Evolutionary conservation across 345 rosid genomes (phyloP), one percentile per base, ranked within the genome.

Genomic region (Arabis hirsuta): DNA sequence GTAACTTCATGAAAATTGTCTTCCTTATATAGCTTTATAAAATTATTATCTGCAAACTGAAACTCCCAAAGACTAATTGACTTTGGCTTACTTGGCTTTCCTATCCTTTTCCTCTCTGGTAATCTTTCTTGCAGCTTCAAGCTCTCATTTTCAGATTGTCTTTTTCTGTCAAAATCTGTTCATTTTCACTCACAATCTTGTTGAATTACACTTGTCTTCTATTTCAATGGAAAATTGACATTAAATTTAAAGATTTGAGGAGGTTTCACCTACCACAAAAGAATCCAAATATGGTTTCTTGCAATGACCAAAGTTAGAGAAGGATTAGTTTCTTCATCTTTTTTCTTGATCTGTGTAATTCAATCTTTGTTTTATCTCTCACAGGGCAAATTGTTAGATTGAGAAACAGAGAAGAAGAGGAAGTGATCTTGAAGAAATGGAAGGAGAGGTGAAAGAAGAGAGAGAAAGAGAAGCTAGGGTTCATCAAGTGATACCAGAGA

Each of bases 41-140:
- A 31, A 46, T 11, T 9, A 48, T 22, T 2, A 22, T 65, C 58
- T 36, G 24, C 24, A 7, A 65, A 57, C 65, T n/a, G 13, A 38
- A 70, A 47, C 57, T 36, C 29, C 13, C 32, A 29, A 58, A 48
- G 51, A 59, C 67, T 59, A 59, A 51, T 59, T 66, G 56, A 56
- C 48, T 58, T 39, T 34, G 14, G 51, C 75, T 61, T 29, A 70
- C 75, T 71, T 50, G 66, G 53, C 76, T 71, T 11, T 38, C 62
- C 12, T 38, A 12, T 53, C 46, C 14, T 26, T 36, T 16, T 48
- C 34, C 14, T 27, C 62, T 53, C 63, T 72, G 62, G 55, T 72
- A 73, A 73, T 45, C 48, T 55, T 32, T 43, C 54, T 38, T 38
- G 7, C 61, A 44, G 4, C 36, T 32, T 52, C 54, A 72, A 43